Base-by-base conservation (phyloP, 2,329 filamentous ascomycete genomes). In the Leptographium procerum region DNA sequence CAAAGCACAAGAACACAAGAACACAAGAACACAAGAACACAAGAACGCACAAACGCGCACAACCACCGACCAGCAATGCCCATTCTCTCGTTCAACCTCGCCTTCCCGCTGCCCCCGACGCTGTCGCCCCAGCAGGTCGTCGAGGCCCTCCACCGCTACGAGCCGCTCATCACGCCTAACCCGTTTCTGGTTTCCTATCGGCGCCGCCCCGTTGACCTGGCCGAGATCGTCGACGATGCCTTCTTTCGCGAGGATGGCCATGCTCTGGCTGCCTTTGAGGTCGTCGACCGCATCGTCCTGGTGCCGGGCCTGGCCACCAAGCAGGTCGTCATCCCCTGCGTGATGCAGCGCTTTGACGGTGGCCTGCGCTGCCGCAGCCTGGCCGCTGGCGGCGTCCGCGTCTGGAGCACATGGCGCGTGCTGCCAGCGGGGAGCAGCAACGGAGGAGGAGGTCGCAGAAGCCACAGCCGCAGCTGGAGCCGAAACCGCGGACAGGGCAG, bases 331-430 rank as follows among this genome's bases (percentile, higher is more conserved):
- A 72, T 77, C 59, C 71, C 72, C 5, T 73, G 72, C 60, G 69
- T 75, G 31, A 76, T 77, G 61, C 75, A 78, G 64, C 69, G 66
- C 60, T 70, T 73, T 34, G 66, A 68, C 26, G 65, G 68, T 40
- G 75, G 75, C 53, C 66, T 75, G 33, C 70, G 75, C n/a, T 71
- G 71, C 57, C 69, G 75, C 45, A 75, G 73, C 54, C 68, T 73
- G 47, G 74, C 75, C 5, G 68, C 71, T 3, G 74, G 68, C 28
- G 75, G 75, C 43, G 74, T 77, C 26, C 67, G 68, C 19, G 71
- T 78, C 56, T 72, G 75, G 68, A 72, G 69, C 59, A 67, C 67
- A 26, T 72, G 71, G 62, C 66, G 69, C 58, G 67, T 72, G 2
- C 57, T 63, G 56, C 64, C 33, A 34, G 33, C 14, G 13, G 10